phyloP scores from a whole-genome alignment of 768 basidiomycete species.

The Rhizopogon salebrosus region DNA sequence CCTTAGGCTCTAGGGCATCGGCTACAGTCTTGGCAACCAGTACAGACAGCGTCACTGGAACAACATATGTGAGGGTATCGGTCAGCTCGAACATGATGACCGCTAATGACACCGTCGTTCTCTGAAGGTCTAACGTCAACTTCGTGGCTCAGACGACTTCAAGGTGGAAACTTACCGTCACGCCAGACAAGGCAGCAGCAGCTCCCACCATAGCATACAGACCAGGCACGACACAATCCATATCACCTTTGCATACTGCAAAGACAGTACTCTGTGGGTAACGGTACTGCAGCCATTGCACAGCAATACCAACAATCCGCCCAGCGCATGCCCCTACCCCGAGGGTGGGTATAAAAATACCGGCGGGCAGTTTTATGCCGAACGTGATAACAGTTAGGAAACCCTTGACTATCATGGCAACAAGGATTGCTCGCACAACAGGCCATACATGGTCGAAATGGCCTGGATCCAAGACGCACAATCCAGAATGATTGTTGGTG shows the following conservation, averaged over 20 bases:
- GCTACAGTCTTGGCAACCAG: conserved; percentile 49
- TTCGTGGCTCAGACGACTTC: background rate
- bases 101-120: conserved; percentile 88
- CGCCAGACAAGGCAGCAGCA: conserved; percentile 90
- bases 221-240: conserved; percentile 81
- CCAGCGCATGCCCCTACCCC: conserved; percentile 95
- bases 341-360: conserved; percentile 95
- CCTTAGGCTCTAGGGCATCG: conserved; percentile 54
- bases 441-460: conserved; percentile 52
- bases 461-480: conserved; percentile 68
- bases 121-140: conserved; percentile 31
- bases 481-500: conserved; percentile 48
- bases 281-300: conserved; percentile 70
- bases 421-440: conserved; percentile 58
- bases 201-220: conserved; percentile 96
- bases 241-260: conserved; percentile 54
- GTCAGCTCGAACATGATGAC: conserved; percentile 97
- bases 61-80: conserved; percentile 86
- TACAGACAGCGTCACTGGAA: conserved; percentile 84
- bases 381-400: conserved; percentile 84
- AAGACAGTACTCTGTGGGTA: conserved; percentile 63
- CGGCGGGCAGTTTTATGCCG: conserved; percentile 87
- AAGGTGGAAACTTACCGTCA: conserved; percentile 58
- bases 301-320: conserved; percentile 72
- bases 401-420: conserved; percentile 80